A percentile compares a stretch with the other conserved stretches of the same genome.
Evolutionary conservation across 106 monocot species (phyloP).

Genomic region (Iris macrosiphon): DNA sequence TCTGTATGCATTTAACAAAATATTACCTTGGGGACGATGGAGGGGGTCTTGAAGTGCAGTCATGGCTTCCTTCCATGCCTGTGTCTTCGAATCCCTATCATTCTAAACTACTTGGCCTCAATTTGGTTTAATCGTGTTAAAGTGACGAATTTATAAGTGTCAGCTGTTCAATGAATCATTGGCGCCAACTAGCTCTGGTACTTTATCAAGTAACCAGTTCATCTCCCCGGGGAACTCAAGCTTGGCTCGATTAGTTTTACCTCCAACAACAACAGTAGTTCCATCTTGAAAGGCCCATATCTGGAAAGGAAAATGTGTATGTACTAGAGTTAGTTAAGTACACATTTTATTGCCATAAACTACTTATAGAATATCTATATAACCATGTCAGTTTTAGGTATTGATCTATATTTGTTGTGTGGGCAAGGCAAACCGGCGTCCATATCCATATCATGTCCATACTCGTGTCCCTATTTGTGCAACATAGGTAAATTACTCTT

Average conservation of each 20-base stretch:
- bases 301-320: conserved; percentile 20
- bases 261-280: conserved; percentile 78
- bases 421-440: too few species aligned
- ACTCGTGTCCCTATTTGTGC: too few species aligned
- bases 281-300: conserved; percentile 99
- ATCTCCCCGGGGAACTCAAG: conserved; percentile 90
- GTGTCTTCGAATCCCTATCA: background rate
- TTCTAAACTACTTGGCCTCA: background rate
- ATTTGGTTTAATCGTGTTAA: background rate
- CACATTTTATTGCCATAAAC: too few species aligned
- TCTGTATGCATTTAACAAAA: too few species aligned
- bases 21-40: background rate
- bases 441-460: too few species aligned
- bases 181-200: conserved; percentile 58
- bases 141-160: conserved; percentile 5
- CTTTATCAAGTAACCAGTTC: conserved; percentile 64
- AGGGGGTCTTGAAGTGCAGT: background rate
- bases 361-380: too few species aligned
- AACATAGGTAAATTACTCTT: too few species aligned
- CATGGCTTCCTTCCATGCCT: background rate
- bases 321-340: background rate
- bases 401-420: too few species aligned
- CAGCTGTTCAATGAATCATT: conserved; percentile 16
- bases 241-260: conserved; percentile 84
- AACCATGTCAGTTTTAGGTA: too few species aligned